Evolutionary conservation across 1,284 basidiomycete species (phyloP).

Genomic region (Sparassis latifolia): DNA sequence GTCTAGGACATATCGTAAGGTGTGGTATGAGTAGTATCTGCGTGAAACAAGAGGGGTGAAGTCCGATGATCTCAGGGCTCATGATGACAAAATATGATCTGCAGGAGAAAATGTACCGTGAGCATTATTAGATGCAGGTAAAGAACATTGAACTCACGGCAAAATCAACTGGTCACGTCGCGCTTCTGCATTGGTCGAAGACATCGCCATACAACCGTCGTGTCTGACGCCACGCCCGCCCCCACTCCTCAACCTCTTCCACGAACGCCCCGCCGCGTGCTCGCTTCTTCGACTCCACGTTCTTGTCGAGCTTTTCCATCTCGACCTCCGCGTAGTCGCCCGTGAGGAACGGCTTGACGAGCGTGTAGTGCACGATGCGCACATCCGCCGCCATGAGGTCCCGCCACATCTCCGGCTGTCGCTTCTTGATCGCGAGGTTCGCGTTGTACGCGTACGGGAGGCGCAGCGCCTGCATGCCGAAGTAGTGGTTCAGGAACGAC

Average conservation of each 20-base stretch:
- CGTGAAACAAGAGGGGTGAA: too few relatives aligned
- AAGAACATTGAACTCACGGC: too few relatives aligned
- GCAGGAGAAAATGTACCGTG: too few relatives aligned
- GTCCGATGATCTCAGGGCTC: too few relatives aligned
- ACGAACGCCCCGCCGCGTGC: conserved; percentile 14
- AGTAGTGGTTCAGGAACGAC: conserved; percentile 39
- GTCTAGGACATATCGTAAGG: too few relatives aligned
- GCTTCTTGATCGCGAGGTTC: conserved; percentile 37
- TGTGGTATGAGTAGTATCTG: too few relatives aligned
- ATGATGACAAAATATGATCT: too few relatives aligned
- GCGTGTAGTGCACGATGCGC: conserved; percentile 37
- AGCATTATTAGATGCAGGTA: too few relatives aligned
- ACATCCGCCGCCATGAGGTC: conserved; percentile 26
- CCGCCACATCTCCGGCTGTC: conserved; percentile 31
- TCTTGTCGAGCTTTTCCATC: conserved; percentile 16
- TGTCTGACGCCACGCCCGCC: conserved; percentile 26
- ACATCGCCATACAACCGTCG: conserved; percentile 11
- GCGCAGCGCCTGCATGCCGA: conserved; percentile 28
- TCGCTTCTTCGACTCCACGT: conserved; percentile 12
- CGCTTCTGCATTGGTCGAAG: conserved; percentile 11
- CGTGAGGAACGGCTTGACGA: conserved; percentile 34
- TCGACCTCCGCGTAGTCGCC: conserved; percentile 20
- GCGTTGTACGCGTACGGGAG: conserved; percentile 41
- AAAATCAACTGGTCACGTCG: neutral
- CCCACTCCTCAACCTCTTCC: conserved; percentile 29